Base-by-base conservation (phyloP, 1,139 yeast genomes). In the Scheffersomyces titani region DNA sequence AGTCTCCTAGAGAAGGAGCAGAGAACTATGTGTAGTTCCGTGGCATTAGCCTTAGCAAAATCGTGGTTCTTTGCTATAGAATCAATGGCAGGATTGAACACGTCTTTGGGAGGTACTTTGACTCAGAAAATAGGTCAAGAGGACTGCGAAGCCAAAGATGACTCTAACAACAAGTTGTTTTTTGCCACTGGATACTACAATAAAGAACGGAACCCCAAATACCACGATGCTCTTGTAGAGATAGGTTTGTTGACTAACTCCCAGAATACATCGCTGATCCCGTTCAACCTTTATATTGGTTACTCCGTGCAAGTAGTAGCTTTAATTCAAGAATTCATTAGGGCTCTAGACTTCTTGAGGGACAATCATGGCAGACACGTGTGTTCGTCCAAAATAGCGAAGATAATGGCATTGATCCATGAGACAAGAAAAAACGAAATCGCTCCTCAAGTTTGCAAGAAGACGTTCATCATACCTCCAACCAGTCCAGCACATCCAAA, bases 51-150 rank as follows among this genome's bases (percentile, higher is more conserved):
- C 1, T 65, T 78, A 9, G 81, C 82, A 1, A 74, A 75, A 57
- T 72, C 73, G n/a, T 78, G 82, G 83, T 78, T 77, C 59, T 77
- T 75, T 60, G 78, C 82, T 13, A 73, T 78, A 51, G 83, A 78
- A 57, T 63, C 75, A 6, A 57, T 75, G 19, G 82, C 82, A 0
- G 73, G 75, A 13, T 61, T 76, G 44, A 65, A 70, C 55, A 67
- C 76, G 1, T 65, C 73, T 1, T 57, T 65, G 19, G 81, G 81
- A 1, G 77, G 78, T 0, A 69, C 79, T 1, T 60, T 73, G 46
- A 65, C 61, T 19, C 21, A 44, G 40, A 20, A 24, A 4, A 36
- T 19, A 3, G 51, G 56, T 11, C 45, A 50, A 30, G 55, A 51
- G 18, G 13, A 52, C 1, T 65, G 61, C 44, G 55, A 62, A 16